A percentile compares a stretch with the other conserved stretches of the same genome.
Evolutionary conservation across 805 yeast species (phyloP).

Genomic region (Candida bentonensis): DNA sequence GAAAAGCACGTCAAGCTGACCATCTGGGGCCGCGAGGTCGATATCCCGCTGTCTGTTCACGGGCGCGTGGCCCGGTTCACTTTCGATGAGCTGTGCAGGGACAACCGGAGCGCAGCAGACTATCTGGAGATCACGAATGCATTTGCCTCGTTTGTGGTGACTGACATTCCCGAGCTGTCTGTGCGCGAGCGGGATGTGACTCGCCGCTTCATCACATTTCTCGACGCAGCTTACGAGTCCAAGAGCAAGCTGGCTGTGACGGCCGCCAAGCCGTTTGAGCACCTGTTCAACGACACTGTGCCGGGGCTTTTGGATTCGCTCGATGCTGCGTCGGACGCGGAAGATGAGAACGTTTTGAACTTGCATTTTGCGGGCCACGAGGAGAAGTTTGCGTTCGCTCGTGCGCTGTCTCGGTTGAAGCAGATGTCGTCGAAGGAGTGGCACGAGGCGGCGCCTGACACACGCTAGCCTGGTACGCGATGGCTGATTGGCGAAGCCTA

Average conservation of each 20-base stretch:
- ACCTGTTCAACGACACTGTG: constrained; percentile 63
- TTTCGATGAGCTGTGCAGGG: constrained; percentile 75
- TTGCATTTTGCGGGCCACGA: constrained; percentile 69
- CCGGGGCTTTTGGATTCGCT: constrained; percentile 32
- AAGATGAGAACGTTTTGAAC: constrained; percentile 46
- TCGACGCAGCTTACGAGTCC: constrained; percentile 91
- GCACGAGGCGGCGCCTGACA: constrained; percentile 22
- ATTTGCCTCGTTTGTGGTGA: constrained; percentile 68
- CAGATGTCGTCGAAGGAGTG: constrained; percentile 93
- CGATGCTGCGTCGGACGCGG: constrained; percentile 24
- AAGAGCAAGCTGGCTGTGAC: constrained; percentile 83
- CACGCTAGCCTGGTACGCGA: too few species aligned
- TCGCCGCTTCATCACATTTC: constrained; percentile 82
- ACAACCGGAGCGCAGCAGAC: constrained; percentile 86
- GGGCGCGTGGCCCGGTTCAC: constrained; percentile 81
- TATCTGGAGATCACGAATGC: constrained; percentile 68
- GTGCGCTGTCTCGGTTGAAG: constrained; percentile 79
- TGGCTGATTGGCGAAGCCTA: too few species aligned
- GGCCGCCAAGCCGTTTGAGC: constrained; percentile 70
- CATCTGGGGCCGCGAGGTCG: constrained; percentile 81
- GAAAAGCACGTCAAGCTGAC: constrained; percentile 24
- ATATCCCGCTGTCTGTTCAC: constrained; percentile 63
- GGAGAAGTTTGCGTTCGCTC: constrained; percentile 90
- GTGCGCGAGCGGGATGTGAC: constrained; percentile 69
- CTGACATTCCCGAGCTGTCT: constrained; percentile 83